Evolutionary conservation across 108 stramenopile genomes (phyloP).

Genomic region (Fragilariopsis cylindrus): DNA sequence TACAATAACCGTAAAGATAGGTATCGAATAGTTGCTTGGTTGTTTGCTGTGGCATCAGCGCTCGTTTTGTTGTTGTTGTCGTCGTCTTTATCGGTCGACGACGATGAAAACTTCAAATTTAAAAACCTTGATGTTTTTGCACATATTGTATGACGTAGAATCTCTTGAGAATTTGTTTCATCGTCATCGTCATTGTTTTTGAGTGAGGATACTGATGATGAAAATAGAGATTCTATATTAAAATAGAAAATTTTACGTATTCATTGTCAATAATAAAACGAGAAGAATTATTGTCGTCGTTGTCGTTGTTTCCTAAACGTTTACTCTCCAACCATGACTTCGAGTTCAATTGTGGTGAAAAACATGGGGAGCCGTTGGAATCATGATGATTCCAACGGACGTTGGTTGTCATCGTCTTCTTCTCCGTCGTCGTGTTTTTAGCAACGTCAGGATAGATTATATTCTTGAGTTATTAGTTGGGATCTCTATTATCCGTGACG

Average conservation of each 20-base stretch:
- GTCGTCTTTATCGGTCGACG: not conserved
- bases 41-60: not conserved
- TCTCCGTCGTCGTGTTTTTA: too few species aligned
- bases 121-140: slow-evolving; percentile 31
- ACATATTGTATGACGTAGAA: slow-evolving; percentile 37
- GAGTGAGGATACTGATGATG: too few species aligned
- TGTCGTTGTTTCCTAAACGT: slow-evolving; percentile 18
- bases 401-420: too few species aligned
- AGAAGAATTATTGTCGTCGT: not conserved
- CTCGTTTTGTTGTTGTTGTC: not conserved
- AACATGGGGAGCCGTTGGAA: not conserved
- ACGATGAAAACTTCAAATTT: not conserved
- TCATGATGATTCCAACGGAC: too few species aligned
- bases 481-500: too few species aligned
- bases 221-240: slow-evolving; percentile 7
- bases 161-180: slow-evolving; percentile 3
- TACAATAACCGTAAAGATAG: slow-evolving; percentile 44
- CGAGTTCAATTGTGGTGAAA: not conserved
- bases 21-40: slow-evolving; percentile 11
- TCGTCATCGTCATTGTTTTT: not conserved
- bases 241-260: slow-evolving; percentile 13
- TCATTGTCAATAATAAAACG: not conserved
- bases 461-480: too few species aligned
- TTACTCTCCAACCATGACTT: not conserved
- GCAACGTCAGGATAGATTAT: too few species aligned